phyloP scores from a whole-genome alignment of 768 basidiomycete genomes.

The Suillus americanus region DNA sequence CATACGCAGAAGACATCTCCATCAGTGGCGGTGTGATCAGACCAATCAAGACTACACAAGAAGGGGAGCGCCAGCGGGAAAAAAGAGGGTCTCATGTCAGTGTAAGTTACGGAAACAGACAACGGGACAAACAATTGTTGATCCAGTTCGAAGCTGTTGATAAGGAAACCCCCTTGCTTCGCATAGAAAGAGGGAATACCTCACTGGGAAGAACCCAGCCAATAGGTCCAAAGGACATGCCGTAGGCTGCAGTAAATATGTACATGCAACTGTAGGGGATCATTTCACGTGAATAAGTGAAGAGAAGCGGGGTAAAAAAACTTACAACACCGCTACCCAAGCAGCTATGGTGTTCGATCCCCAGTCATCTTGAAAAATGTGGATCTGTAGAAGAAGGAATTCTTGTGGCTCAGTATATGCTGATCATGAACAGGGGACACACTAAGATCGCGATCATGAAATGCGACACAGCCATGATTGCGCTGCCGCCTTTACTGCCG shows the following conservation, averaged over 20 bases:
- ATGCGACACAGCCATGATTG: conserved; percentile 65
- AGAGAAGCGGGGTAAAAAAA: conserved; percentile 6
- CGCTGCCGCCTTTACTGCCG: conserved; percentile 47
- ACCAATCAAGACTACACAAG: conserved; percentile 64
- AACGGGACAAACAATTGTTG: conserved; percentile 62
- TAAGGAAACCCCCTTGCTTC: conserved; percentile 80
- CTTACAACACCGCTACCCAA: conserved; percentile 70
- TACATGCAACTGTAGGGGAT: conserved; percentile 56
- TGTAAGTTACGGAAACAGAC: neutral
- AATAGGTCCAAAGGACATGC: conserved; percentile 75
- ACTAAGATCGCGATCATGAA: conserved; percentile 65
- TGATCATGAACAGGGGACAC: conserved; percentile 7
- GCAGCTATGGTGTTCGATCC: conserved; percentile 52
- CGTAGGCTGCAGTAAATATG: conserved; percentile 75
- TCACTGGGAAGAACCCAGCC: conserved; percentile 86
- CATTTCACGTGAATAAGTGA: neutral
- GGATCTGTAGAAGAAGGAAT: conserved; percentile 35
- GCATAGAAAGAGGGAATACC: conserved; percentile 75
- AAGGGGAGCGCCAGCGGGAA: neutral
- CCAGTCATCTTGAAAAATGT: conserved; percentile 57
- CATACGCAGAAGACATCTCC: conserved; percentile 57
- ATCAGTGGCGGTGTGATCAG: conserved; percentile 69
- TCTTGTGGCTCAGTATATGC: neutral
- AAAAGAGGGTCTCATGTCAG: neutral
- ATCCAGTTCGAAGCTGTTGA: conserved; percentile 86